Base-by-base conservation (phyloP, 495 filamentous ascomycete species). In the Recurvomyces mirabilis region DNA sequence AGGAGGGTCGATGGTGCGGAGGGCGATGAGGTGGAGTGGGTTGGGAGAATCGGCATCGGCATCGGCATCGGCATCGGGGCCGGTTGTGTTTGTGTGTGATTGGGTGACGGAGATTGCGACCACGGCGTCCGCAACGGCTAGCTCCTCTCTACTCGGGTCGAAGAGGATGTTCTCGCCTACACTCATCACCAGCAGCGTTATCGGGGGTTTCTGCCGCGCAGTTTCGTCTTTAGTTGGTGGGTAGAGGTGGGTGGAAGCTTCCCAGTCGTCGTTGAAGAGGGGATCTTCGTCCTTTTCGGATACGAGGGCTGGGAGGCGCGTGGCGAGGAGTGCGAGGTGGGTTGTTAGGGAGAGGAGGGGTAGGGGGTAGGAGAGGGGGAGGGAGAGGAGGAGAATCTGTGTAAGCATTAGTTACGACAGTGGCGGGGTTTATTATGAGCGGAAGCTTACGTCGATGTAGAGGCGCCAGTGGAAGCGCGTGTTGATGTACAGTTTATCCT, bases 211-310 rank as follows among this genome's bases (percentile, higher is more conserved):
- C 3, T 31, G 37, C 2, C 5, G 12, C 11, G 2, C 12, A n/a
- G 22, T 12, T 5, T 9, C 20, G 33, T 29, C 18, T 21, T 24
- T 46, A 22, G 31, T 19, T 28, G 72, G 68, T 1, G 82, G 76
- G 66, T 88, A 99, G 17, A 99, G 69, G 38, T 78, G 75, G 29
- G 75, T 62, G 1, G 87, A 75, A 25, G 78, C 82, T 26, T 78
- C 82, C 93, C 93, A 99, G 64, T 99, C 91, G 66, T 99, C 93
- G 68, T 94, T 81, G 68, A 99, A 96, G 55, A 94, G 78, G 1
- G 93, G 93, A 56, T 99, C 93, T 65, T 99, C 91, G 59, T 93
- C 87, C 41, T 71, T 70, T 56, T 87, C 78, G 18, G 85, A 93
- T 58, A 84, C 82, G 18, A 93, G 67, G 23, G 78, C 73, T 14